phyloP scores from a whole-genome alignment of 805 yeast genomes.

The Ogataea nakhonphanomensis region DNA sequence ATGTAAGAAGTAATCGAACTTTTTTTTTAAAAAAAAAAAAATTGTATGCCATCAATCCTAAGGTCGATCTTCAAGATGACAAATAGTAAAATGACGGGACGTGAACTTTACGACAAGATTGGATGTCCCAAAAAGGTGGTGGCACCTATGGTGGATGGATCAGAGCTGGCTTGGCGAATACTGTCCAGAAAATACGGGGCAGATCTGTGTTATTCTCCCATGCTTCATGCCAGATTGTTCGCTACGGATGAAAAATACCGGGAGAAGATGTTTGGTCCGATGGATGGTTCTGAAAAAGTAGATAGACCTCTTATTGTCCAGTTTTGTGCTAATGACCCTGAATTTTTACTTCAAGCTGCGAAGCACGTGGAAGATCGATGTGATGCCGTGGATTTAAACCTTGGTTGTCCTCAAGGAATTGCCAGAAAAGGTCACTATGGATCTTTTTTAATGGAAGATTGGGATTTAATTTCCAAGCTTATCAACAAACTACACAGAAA shows the following conservation, averaged over 20 bases:
- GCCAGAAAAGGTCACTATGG: constrained; percentile 96
- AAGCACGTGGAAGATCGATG: constrained; percentile 73
- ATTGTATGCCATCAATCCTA: constrained; percentile 3
- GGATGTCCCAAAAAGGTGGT: constrained; percentile 81
- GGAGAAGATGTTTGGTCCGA: constrained; percentile 60
- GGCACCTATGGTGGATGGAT: constrained; percentile 98
- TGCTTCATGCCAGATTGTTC: constrained; percentile 91
- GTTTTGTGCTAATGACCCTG: constrained; percentile 96
- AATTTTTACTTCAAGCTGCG: constrained; percentile 77
- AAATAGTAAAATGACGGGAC: constrained; percentile 44
- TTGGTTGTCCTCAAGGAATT: constrained; percentile 98
- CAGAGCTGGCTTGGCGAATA: constrained; percentile 93
- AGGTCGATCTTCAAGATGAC: constrained; percentile 6
- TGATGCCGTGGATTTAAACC: constrained; percentile 92
- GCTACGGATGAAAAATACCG: constrained; percentile 83
- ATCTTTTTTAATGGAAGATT: constrained; percentile 93
- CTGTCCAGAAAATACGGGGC: constrained; percentile 89
- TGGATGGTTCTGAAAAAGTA: constrained; percentile 64
- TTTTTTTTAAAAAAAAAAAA: constrained; percentile 3
- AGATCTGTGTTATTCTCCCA: constrained; percentile 90
- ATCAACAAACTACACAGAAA: constrained; percentile 72
- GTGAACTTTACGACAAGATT: constrained; percentile 63
- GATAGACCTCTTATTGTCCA: constrained; percentile 93
- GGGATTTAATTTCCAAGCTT: constrained; percentile 74
- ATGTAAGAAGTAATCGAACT: neutral